A percentile compares a stretch with the other conserved stretches of the same genome.
Evolutionary conservation across 2,329 filamentous ascomycete genomes (phyloP).

Genomic region (Cladosporium sp.): DNA sequence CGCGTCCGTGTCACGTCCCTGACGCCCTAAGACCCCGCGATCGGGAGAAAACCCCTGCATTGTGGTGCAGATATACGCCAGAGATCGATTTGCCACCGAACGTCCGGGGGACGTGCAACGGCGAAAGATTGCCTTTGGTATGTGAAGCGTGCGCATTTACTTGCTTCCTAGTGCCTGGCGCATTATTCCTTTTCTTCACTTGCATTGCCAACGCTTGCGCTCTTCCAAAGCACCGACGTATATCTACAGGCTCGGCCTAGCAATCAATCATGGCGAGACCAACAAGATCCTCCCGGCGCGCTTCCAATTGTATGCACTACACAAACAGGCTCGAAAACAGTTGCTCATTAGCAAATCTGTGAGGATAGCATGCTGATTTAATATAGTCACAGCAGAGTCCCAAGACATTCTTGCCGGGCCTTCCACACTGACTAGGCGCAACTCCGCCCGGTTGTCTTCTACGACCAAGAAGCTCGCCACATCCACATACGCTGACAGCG

Average conservation of each 20-base stretch:
- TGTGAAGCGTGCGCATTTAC: background rate
- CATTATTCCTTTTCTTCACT: background rate
- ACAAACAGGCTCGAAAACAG: background rate
- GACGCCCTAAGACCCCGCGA: slow-evolving; percentile 7
- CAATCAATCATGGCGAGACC: slow-evolving; percentile 5
- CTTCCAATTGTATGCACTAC: background rate
- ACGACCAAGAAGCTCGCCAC: background rate
- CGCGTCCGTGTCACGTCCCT: slow-evolving; percentile 9
- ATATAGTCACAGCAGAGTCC: background rate
- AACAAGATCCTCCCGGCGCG: slow-evolving; percentile 3
- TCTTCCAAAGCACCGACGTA: background rate
- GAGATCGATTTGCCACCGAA: slow-evolving; percentile 6
- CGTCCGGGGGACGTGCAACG: slow-evolving; percentile 1
- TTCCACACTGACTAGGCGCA: background rate
- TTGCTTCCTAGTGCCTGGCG: background rate
- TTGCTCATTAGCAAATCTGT: background rate
- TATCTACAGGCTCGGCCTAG: background rate
- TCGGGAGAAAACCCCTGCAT: slow-evolving; percentile 10
- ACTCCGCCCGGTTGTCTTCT: slow-evolving; percentile 7
- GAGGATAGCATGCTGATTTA: background rate
- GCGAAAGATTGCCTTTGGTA: background rate
- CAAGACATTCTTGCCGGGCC: background rate
- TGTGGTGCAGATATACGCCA: slow-evolving; percentile 4
- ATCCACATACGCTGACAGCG: slow-evolving; percentile 2
- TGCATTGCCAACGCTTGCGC: background rate